Evolutionary conservation across 352 stramenopile genomes (phyloP).

Genomic region (Phytophthora syringae): DNA sequence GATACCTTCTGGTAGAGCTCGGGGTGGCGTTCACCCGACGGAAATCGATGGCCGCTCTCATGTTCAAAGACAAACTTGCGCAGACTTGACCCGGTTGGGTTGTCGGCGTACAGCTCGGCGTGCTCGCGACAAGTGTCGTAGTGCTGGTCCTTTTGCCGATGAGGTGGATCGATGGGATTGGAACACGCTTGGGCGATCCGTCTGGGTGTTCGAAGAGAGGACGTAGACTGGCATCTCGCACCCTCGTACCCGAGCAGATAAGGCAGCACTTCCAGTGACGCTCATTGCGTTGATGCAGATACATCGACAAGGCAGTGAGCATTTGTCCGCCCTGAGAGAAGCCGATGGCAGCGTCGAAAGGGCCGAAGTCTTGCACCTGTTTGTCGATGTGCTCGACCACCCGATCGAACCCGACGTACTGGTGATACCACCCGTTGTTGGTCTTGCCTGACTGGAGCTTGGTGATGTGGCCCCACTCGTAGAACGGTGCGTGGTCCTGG

Average conservation of each 20-base stretch:
- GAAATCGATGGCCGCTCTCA: slow-evolving; percentile 39
- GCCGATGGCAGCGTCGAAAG: slow-evolving; percentile 59
- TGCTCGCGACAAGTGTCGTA: slow-evolving; percentile 48
- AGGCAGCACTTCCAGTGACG: slow-evolving; percentile 54
- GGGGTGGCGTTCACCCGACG: slow-evolving; percentile 24
- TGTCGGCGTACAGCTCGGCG: slow-evolving; percentile 30
- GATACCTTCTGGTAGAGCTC: slow-evolving; percentile 34
- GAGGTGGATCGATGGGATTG: slow-evolving; percentile 65
- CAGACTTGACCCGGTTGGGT: slow-evolving; percentile 1
- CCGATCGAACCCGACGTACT: slow-evolving; percentile 49
- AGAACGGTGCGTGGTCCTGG: slow-evolving; percentile 44
- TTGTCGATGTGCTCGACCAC: slow-evolving; percentile 50
- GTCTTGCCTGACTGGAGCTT: slow-evolving; percentile 18
- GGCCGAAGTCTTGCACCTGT: slow-evolving; percentile 45
- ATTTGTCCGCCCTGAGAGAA: slow-evolving; percentile 73
- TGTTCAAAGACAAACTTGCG: slow-evolving; percentile 40
- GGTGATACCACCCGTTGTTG: slow-evolving; percentile 48
- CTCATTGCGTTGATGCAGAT: slow-evolving; percentile 32
- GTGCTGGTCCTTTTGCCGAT: slow-evolving; percentile 55
- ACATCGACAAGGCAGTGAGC: slow-evolving; percentile 52
- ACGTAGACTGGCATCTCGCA: slow-evolving; percentile 33
- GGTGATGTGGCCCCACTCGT: slow-evolving; percentile 43
- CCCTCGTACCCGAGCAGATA: slow-evolving; percentile 39
- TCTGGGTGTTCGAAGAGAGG: slow-evolving; percentile 43
- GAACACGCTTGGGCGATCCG: slow-evolving; percentile 33